Conservation (phyloP, 148 eudicot species). For the Nepenthes mirabilis region DNA sequence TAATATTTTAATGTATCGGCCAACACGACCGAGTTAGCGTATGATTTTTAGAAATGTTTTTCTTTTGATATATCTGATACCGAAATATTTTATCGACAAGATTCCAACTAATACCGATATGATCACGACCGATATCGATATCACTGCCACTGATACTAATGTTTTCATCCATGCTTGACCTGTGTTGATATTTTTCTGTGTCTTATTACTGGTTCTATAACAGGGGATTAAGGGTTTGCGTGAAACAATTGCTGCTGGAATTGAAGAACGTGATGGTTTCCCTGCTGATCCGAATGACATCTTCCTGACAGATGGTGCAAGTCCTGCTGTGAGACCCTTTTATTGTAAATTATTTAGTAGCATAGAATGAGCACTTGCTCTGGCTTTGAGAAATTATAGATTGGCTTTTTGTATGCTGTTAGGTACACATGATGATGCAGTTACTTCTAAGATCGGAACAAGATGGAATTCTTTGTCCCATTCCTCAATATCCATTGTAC, state of each 20-base stretch:
- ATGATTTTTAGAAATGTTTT: too few species aligned
- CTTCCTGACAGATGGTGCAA: conserved; percentile 99
- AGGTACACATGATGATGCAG: conserved; percentile 99
- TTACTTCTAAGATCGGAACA: conserved; percentile 68
- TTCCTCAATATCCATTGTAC: conserved; percentile 93
- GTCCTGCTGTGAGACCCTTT: conserved; percentile 26
- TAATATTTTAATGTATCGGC: too few species aligned
- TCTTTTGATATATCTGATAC: too few species aligned
- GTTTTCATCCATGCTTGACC: too few species aligned
- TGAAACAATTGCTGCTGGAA: conserved; percentile 85
- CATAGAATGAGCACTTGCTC: not conserved
- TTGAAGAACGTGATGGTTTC: conserved; percentile 90
- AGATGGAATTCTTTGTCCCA: conserved; percentile 91
- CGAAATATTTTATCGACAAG: too few species aligned
- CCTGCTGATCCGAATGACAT: conserved; percentile 81
- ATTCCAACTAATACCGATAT: too few species aligned
- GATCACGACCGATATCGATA: too few species aligned
- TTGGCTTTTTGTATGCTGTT: conserved; percentile 4
- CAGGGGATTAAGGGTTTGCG: conserved; percentile 91
- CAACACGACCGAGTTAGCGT: too few species aligned
- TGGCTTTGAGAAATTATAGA: not conserved
- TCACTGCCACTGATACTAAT: too few species aligned
- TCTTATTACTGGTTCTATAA: conserved; percentile 2
- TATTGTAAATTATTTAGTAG: not conserved
- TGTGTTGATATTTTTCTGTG: not conserved